Evolutionary conservation across 106 monocot genomes (phyloP), one percentile per base, ranked within the genome.

Genomic region (Phalaenopsis equestris): DNA sequence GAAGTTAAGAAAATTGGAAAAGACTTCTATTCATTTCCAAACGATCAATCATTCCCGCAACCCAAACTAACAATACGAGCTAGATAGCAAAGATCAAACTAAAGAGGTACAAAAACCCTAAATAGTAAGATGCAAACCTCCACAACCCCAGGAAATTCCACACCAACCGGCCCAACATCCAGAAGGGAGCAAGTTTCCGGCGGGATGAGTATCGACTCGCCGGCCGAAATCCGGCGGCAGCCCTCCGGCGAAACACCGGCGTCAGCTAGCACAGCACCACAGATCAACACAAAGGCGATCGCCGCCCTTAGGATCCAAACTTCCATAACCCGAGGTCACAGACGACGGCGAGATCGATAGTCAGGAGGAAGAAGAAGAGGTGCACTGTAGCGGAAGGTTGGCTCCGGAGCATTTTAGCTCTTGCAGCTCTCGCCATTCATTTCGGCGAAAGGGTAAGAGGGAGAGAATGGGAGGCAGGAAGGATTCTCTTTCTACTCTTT

Each of bases 111-210:
- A 24, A 70, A 70, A 39, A 36, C 70, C 70, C 14, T 14, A 39
- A 70, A 70, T 8, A 37, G 9, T 37, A 70, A 70, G 38, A 70
- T 38, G 39, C 70, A 38, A 1, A 70, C 70, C 70, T 36, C 37
- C 1, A 70, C 11, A 4, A 70, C 70, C 38, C 70, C 70, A 38
- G 2, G 38, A 39, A 70, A 70, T 70, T 21, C 38, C 38, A 8
- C 70, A 38, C 70, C 70, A 39, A 37, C 70, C 3, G 14, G 15
- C 30, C 12, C 6, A 70, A 70, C 70, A 39, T 70, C 70, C 9
- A 70, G 12, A 70, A 37, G 38, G 38, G 70, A 70, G 15, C 70
- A 70, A 14, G 70, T 70, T 70, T 70, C 70, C 70, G 70, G 70
- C 8, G 38, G 37, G 23, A 38, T 11, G 9, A 70, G 14, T 37